Evolutionary conservation across 768 basidiomycete genomes (phyloP), one percentile per base, ranked within the genome.

Genomic region (Suillus hirtellus): DNA sequence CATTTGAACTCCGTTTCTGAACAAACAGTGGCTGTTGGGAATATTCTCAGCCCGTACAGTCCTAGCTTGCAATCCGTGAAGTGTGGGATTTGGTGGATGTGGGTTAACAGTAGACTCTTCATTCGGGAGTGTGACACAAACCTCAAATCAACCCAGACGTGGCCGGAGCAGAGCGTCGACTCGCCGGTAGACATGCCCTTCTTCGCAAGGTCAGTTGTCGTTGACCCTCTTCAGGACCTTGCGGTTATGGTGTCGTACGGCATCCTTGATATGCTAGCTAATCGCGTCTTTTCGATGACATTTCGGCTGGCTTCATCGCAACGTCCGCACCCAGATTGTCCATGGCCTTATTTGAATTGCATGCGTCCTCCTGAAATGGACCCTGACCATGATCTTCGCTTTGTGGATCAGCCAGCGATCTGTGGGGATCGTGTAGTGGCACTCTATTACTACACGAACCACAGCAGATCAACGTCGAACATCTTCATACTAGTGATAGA

Each of bases 231-330:
- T 2, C 54, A 38, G 37, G 35, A 38, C 21, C 54, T 38, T 56
- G 35, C 8, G 7, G 35, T 55, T 4, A 1, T 8, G 5, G 8
- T 15, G 8, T 55, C 21, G 8, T 21, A 1, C 49, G 1, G 3
- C 0, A 1, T 1, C 35, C 1, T 0, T 37, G 0, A n/a, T 4
- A 7, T 1, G 0, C 37, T 5, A 24, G 37, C 17, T 17, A 4
- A 2, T 9, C 4, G 9, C 21, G 9, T 38, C 54, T 38, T 56
- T 56, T 24, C 21, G 35, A 14, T 56, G 35, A 7, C 1, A 15
- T 56, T 56, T 38, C 37, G 21, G 4, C 10, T 5, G 37, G 37
- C 14, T 56, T 56, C 54, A 7, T 56, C 37, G 1, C 54, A 17
- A n/a, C 14, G 21, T 38, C 21, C 54, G 37, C 21, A 56, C 21